Conservation (phyloP, 805 yeast species). For the Komagataella pastoris region DNA sequence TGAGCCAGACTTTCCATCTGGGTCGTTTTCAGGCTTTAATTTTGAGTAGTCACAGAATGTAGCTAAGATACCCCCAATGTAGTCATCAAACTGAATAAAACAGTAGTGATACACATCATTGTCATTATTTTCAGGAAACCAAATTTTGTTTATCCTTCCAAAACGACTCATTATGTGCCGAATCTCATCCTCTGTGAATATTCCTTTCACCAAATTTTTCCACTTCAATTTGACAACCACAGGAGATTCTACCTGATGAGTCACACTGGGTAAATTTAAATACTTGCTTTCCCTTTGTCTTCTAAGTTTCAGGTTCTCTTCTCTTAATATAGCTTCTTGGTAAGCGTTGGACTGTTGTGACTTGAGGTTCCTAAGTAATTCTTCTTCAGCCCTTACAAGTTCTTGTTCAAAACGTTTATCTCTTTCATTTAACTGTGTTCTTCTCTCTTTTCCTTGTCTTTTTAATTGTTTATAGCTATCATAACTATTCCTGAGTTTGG, state of each 20-base stretch:
- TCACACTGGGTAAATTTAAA: background rate
- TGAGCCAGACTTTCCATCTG: background rate
- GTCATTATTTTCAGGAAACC: conserved; percentile 3
- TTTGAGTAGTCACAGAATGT: conserved; percentile 25
- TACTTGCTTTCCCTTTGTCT: conserved; percentile 5
- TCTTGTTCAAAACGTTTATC: conserved; percentile 12
- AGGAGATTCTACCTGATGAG: conserved; percentile 1
- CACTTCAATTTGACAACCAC: conserved; percentile 23
- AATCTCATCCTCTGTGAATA: conserved; percentile 20
- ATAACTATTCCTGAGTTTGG: conserved; percentile 9
- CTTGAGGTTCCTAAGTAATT: conserved; percentile 7
- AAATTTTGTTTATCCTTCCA: conserved; percentile 20
- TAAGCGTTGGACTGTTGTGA: conserved; percentile 2
- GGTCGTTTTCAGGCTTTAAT: conserved; percentile 7
- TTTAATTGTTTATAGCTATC: conserved; percentile 8
- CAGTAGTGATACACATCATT: conserved; percentile 24
- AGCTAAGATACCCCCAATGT: conserved; percentile 21
- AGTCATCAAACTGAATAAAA: conserved; percentile 16
- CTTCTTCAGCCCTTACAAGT: conserved; percentile 17
- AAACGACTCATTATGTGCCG: conserved; percentile 28
- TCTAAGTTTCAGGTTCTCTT: conserved; percentile 8
- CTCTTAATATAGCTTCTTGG: conserved; percentile 9
- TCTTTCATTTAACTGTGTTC: conserved; percentile 5
- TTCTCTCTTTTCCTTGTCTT: background rate
- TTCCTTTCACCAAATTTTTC: conserved; percentile 25